These are phyloP conservation scores for Echinochloa phyllopogon DNA, from an alignment of 176 grass and related monocot genomes.

Conservation along the genomic window DNA sequence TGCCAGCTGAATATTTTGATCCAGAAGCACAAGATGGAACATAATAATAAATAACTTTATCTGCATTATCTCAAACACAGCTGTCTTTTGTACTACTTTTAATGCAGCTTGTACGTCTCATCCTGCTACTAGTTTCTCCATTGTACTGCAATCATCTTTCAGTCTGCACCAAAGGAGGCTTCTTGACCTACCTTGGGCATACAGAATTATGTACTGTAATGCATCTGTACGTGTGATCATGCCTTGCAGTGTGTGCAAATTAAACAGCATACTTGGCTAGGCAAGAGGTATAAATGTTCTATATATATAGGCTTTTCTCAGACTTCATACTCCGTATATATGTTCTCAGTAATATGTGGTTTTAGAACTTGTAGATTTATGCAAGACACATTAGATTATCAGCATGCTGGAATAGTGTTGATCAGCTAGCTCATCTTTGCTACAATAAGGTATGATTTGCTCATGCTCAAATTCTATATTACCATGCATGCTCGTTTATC, in stretches of 20 bases:
- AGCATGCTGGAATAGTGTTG: background rate
- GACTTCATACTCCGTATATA: background rate
- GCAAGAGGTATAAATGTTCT: background rate
- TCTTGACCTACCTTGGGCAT: background rate
- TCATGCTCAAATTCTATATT: background rate
- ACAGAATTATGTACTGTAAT: background rate
- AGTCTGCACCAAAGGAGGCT: background rate
- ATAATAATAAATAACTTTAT: constrained; percentile 50
- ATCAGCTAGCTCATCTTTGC: background rate
- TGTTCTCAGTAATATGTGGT: background rate
- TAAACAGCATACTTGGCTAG: background rate
- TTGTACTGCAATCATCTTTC: constrained; percentile 13
- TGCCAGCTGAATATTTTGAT: constrained; percentile 49
- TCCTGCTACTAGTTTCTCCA: constrained; percentile 22
- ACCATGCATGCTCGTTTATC: background rate
- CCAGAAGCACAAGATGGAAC: constrained; percentile 45
- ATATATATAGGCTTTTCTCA: background rate
- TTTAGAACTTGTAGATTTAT: background rate
- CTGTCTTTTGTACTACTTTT: constrained; percentile 53
- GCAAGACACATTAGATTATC: background rate
- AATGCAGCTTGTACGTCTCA: constrained; percentile 36
- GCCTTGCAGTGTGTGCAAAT: background rate
- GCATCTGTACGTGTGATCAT: background rate
- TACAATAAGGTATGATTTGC: background rate
- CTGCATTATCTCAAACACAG: constrained; percentile 48